Conservation (phyloP, 2,329 filamentous ascomycete species). For the Penicillium capsulatum region DNA sequence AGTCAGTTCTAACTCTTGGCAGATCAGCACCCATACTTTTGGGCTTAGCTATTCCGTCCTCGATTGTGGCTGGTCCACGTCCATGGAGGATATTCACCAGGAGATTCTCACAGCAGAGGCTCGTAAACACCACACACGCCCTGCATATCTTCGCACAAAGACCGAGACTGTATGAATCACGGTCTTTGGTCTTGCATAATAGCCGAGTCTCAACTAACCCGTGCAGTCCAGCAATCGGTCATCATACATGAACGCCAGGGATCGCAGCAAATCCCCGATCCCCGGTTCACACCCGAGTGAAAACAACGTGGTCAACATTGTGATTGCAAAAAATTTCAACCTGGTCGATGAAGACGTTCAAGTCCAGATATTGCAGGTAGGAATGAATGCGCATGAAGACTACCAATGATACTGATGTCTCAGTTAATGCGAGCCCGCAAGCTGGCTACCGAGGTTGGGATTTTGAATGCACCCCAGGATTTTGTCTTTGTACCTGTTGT, state of each 20-base stretch:
- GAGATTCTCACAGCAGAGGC: slow-evolving; percentile 55
- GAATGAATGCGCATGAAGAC: neutral
- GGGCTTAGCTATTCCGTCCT: slow-evolving; percentile 66
- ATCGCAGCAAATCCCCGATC: slow-evolving; percentile 19
- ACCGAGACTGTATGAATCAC: slow-evolving; percentile 22
- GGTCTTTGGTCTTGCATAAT: neutral
- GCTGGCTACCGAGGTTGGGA: slow-evolving; percentile 69
- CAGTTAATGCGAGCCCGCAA: slow-evolving; percentile 75
- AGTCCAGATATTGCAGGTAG: slow-evolving; percentile 66
- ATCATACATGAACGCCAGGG: slow-evolving; percentile 17
- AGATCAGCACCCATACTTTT: slow-evolving; percentile 69
- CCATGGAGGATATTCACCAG: slow-evolving; percentile 74
- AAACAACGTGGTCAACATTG: slow-evolving; percentile 68
- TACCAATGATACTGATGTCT: slow-evolving; percentile 12
- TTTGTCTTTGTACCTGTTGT: slow-evolving; percentile 80
- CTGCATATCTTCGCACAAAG: slow-evolving; percentile 15
- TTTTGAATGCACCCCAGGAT: slow-evolving; percentile 68
- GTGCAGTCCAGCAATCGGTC: slow-evolving; percentile 23
- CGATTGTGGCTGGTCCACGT: slow-evolving; percentile 67
- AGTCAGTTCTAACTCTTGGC: no score
- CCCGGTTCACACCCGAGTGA: slow-evolving; percentile 42
- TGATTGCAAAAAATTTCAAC: slow-evolving; percentile 78
- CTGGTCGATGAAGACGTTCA: slow-evolving; percentile 70
- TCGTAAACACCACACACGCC: slow-evolving; percentile 15
- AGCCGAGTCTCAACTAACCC: neutral